A percentile compares a stretch with the other conserved stretches of the same genome.
Conservation (phyloP, 306 rosid species). For the Prunus davidiana region DNA sequence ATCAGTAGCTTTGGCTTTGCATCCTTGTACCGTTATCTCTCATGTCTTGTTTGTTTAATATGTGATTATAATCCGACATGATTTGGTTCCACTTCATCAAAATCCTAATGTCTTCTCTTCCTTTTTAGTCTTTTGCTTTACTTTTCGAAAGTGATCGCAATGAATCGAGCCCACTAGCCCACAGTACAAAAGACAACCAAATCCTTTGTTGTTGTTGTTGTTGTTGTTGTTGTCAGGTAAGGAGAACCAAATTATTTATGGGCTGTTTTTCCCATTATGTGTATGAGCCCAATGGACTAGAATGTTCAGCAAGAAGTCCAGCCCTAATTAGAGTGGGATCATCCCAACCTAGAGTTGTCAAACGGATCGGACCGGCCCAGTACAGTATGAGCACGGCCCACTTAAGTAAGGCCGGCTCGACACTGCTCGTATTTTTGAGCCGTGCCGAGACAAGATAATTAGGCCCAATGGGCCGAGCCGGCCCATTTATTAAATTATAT, state of each 20-base stretch:
- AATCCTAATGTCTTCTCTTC: not conserved
- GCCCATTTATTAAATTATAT: too few species aligned
- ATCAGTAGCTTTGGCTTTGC: not conserved
- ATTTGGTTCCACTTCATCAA: not conserved
- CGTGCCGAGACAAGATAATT: too few species aligned
- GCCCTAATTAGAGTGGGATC: not conserved
- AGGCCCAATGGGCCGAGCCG: too few species aligned
- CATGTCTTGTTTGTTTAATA: not conserved
- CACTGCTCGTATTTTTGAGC: rapidly evolving
- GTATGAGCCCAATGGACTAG: not conserved
- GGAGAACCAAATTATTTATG: not conserved
- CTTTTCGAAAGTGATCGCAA: not conserved
- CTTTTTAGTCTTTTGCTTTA: not conserved
- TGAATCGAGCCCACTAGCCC: not conserved
- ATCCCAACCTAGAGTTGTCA: too few species aligned
- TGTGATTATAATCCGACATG: too few species aligned
- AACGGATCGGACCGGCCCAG: rapidly evolving
- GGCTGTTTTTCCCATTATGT: not conserved
- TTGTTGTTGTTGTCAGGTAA: not conserved
- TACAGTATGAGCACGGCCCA: rapidly evolving
- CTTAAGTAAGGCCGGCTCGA: too few species aligned
- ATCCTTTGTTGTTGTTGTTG: too few species aligned
- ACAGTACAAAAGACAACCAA: not conserved
- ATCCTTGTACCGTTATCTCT: too few species aligned
- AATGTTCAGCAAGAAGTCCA: not conserved